Percentiles rank a stretch among this genome's conserved stretches.
Conservation (phyloP, 768 basidiomycete species). For the Pleurotus platypus region DNA sequence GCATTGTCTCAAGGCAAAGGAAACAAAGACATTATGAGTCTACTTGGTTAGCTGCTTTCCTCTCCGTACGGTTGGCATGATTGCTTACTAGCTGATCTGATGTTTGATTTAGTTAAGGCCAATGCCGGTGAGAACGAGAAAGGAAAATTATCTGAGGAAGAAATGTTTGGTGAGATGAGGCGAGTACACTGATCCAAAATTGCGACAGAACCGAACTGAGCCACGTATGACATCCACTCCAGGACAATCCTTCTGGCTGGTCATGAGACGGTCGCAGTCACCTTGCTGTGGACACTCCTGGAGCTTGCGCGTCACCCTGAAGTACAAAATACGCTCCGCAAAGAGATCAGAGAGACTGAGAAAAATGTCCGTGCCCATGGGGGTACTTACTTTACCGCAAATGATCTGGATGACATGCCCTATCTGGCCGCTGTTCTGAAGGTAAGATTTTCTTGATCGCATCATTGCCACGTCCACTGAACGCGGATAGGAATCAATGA, state of each 20-base stretch:
- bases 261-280: conserved; percentile 61
- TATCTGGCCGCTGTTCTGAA: conserved; percentile 47
- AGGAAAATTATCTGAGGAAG: conserved; percentile 33
- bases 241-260: conserved; percentile 46
- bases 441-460: conserved; percentile 18
- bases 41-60: conserved; percentile 15
- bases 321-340: conserved; percentile 57
- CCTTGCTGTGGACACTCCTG: conserved; percentile 58
- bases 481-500: conserved; percentile 36
- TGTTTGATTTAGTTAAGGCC: conserved; percentile 31
- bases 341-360: conserved; percentile 47
- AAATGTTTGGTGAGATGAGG: conserved; percentile 37
- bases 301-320: conserved; percentile 58
- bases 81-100: background rate
- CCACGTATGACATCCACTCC: too few species aligned
- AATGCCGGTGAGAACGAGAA: conserved; percentile 36
- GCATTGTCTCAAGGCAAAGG: conserved; percentile 44
- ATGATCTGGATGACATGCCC: conserved; percentile 49
- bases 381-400: conserved; percentile 36
- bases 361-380: conserved; percentile 29
- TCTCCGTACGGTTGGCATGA: too few species aligned
- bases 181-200: background rate
- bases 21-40: conserved; percentile 33
- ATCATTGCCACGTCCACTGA: background rate
- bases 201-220: too few species aligned